Conservation (phyloP, 106 monocot genomes). For the Allium fistulosum region DNA sequence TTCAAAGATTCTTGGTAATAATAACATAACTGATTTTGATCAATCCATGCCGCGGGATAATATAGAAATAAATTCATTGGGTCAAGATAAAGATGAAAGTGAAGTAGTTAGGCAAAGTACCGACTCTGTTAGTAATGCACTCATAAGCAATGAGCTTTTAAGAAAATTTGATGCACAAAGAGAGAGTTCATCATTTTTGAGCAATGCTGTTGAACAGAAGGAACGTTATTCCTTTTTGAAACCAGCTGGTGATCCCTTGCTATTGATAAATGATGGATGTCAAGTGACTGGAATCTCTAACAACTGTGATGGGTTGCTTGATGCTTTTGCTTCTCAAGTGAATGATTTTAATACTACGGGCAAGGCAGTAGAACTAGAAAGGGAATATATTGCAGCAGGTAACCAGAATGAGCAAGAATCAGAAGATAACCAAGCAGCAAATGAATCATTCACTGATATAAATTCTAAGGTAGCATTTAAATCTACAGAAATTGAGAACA, state of each 20-base stretch:
- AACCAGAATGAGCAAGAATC: too few species aligned
- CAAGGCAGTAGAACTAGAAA: conserved; percentile 11
- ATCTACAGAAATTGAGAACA: background rate
- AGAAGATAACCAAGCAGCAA: background rate
- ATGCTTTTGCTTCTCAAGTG: conserved; percentile 38
- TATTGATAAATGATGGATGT: conserved; percentile 13
- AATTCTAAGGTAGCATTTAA: background rate
- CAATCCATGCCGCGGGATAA: conserved; percentile 12
- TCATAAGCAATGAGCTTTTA: conserved; percentile 5
- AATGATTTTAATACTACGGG: conserved; percentile 22
- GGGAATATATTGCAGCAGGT: conserved; percentile 6
- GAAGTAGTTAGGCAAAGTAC: conserved; percentile 2
- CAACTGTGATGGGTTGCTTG: conserved; percentile 55
- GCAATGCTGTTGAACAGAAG: too few species aligned
- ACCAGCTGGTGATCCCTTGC: conserved; percentile 9
- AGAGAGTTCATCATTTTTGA: background rate
- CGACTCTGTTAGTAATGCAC: conserved; percentile 1
- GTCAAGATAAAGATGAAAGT: conserved; percentile 8
- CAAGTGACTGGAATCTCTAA: conserved; percentile 16
- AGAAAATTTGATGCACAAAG: too few species aligned
- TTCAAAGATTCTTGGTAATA: conserved; percentile 8
- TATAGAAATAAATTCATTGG: conserved; percentile 12
- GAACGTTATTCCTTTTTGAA: conserved; percentile 10
- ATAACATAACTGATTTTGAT: conserved; percentile 7
- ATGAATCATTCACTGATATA: conserved; percentile 7